Conservation (phyloP, 768 basidiomycete genomes). For the Boletus edulis region DNA sequence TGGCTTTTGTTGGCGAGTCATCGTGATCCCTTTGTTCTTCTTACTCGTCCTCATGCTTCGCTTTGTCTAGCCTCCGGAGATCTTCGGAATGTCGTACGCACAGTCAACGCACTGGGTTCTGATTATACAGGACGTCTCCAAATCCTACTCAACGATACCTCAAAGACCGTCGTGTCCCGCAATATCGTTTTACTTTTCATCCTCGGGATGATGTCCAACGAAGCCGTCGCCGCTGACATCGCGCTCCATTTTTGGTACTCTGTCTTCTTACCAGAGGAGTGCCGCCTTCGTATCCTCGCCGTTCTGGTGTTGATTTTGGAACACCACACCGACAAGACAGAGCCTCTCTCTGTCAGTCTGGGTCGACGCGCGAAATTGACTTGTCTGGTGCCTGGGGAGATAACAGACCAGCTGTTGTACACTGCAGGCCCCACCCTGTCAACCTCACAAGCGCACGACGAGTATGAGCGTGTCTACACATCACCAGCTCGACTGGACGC, state of each 20-base stretch:
- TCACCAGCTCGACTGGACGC: constrained; percentile 39
- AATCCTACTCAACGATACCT: constrained; percentile 43
- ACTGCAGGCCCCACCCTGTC: constrained; percentile 24
- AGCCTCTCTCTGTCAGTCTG: constrained; percentile 9
- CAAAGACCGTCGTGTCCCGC: constrained; percentile 29
- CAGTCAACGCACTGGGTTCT: constrained; percentile 39
- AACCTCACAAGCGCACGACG: constrained; percentile 22
- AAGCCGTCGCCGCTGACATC: constrained; percentile 36
- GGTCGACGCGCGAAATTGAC: constrained; percentile 17
- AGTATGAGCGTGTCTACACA: constrained; percentile 29
- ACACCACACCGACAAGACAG: constrained; percentile 11
- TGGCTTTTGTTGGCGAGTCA: constrained; percentile 22
- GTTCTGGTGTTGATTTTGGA: constrained; percentile 15
- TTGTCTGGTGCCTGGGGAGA: constrained; percentile 22
- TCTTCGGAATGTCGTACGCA: constrained; percentile 41
- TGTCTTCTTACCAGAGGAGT: constrained; percentile 34
- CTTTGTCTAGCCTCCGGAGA: constrained; percentile 41
- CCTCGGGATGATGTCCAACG: constrained; percentile 33
- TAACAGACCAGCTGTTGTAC: constrained; percentile 30
- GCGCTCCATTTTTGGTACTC: constrained; percentile 51
- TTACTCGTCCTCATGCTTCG: not conserved
- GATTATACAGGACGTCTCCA: constrained; percentile 39
- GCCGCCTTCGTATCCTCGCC: constrained; percentile 23
- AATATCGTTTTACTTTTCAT: constrained; percentile 42
- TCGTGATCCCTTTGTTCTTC: not conserved